phyloP scores from a whole-genome alignment of 2,329 filamentous ascomycete species.

The Fusarium domesticum region DNA sequence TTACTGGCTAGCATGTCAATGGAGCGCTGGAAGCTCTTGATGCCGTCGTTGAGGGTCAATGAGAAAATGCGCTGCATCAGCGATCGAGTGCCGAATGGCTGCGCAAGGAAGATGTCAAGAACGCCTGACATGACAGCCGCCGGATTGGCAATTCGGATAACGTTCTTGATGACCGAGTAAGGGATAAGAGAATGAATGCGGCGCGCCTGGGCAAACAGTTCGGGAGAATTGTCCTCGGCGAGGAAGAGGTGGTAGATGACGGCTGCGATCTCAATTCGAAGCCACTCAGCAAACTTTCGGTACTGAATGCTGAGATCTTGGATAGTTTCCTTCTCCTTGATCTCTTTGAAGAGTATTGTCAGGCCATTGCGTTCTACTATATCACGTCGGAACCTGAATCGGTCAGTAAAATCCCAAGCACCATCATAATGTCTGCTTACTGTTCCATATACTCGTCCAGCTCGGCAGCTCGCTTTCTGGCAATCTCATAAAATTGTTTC shows the following conservation, averaged over 20 bases:
- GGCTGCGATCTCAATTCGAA: constrained; percentile 93
- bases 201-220: constrained; percentile 90
- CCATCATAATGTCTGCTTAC: constrained; percentile 43
- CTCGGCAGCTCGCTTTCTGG: constrained; percentile 82
- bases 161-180: constrained; percentile 91
- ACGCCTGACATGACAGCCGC: constrained; percentile 96
- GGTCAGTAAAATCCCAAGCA: constrained; percentile 17
- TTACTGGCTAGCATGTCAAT: constrained; percentile 75
- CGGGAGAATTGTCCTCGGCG: constrained; percentile 95
- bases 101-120: constrained; percentile 90
- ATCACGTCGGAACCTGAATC: constrained; percentile 58
- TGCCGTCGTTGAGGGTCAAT: constrained; percentile 85
- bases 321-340: constrained; percentile 84
- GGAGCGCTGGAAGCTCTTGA: constrained; percentile 78
- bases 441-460: constrained; percentile 98
- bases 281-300: constrained; percentile 97
- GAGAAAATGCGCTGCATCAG: constrained; percentile 93
- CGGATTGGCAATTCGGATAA: constrained; percentile 93
- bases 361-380: constrained; percentile 75
- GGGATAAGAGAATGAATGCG: constrained; percentile 93
- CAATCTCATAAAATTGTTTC: constrained; percentile 91
- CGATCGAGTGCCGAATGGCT: constrained; percentile 87
- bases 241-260: constrained; percentile 97
- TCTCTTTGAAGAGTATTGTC: constrained; percentile 88
- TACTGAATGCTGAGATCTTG: constrained; percentile 90